phyloP scores from a whole-genome alignment of 352 stramenopile genomes.

The Globisporangium alternatum region DNA sequence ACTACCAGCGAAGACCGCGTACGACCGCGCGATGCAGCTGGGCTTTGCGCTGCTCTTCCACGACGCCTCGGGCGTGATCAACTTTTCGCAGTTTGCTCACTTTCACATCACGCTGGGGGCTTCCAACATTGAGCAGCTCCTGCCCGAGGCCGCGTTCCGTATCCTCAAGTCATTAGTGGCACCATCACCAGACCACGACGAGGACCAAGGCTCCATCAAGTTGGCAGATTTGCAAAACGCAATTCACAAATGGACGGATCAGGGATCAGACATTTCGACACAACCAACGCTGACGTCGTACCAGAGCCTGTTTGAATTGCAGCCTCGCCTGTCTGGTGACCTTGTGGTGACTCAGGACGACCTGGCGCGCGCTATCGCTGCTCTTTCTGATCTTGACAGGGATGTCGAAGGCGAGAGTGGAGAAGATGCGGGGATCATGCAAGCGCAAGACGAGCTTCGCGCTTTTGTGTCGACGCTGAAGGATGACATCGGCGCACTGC shows the following conservation, averaged over 20 bases:
- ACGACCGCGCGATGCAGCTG: constrained; percentile 57
- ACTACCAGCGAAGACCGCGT: constrained; percentile 26
- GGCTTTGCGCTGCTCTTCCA: constrained; percentile 71
- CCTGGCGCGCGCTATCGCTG: constrained; percentile 51
- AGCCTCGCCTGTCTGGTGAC: constrained; percentile 31
- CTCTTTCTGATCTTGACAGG: constrained; percentile 20
- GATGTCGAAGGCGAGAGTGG: constrained; percentile 19
- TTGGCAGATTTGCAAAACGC: constrained; percentile 43
- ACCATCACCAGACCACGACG: constrained; percentile 9
- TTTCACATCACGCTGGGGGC: constrained; percentile 81
- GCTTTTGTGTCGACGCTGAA: constrained; percentile 46
- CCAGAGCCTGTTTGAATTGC: constrained; percentile 47
- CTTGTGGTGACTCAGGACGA: constrained; percentile 70
- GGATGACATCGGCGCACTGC: constrained; percentile 49
- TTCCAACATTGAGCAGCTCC: constrained; percentile 66
- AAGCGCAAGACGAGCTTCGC: constrained; percentile 37
- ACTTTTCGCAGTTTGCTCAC: constrained; percentile 88
- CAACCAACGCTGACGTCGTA: constrained; percentile 13
- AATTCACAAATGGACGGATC: constrained; percentile 39
- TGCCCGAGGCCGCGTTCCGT: constrained; percentile 75
- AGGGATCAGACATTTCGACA: neutral
- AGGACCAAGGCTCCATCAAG: constrained; percentile 44
- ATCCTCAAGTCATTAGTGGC: constrained; percentile 49
- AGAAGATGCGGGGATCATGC: constrained; percentile 5
- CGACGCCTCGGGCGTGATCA: constrained; percentile 68